These are phyloP conservation scores for Combretum micranthum DNA, from an alignment of 345 rosid species.

Conservation along the genomic window DNA sequence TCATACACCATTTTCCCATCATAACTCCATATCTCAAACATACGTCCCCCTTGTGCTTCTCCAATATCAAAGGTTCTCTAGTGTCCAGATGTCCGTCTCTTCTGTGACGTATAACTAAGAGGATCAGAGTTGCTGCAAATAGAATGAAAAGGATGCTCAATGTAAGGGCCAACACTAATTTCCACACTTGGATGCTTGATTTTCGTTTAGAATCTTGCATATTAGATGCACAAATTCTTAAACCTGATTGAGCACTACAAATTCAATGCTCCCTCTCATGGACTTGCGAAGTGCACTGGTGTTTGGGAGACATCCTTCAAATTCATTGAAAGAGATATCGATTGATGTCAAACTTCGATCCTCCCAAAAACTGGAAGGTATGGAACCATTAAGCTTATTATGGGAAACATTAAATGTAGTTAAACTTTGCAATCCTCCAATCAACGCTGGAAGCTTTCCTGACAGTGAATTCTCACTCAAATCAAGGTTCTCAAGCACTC, in stretches of 20 bases:
- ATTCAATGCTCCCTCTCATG: conserved; percentile 9
- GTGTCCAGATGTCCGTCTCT: background rate
- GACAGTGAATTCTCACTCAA: background rate
- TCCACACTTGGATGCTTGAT: background rate
- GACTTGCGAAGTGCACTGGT: conserved; percentile 17
- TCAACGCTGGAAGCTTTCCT: background rate
- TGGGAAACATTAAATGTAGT: conserved; percentile 8
- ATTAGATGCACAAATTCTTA: conserved; percentile 3
- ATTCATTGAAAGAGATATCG: conserved; percentile 20
- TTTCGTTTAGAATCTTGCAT: background rate
- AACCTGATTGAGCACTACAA: conserved; percentile 15
- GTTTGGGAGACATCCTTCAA: conserved; percentile 23
- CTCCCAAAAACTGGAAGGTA: conserved; percentile 9
- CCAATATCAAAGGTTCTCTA: background rate
- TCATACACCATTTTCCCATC: conserved; percentile 16
- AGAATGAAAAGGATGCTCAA: conserved; percentile 1
- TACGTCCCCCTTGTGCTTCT: background rate
- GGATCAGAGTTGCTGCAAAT: background rate
- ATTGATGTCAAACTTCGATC: conserved; percentile 2
- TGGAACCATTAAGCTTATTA: conserved; percentile 16
- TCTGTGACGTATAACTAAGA: background rate
- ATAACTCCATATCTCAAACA: background rate
- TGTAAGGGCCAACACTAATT: conserved; percentile 2
- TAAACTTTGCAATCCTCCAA: background rate
- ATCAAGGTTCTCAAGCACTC: too few relatives aligned